phyloP scores from a whole-genome alignment of 257 asterid species.

The Cordia subcordata region DNA sequence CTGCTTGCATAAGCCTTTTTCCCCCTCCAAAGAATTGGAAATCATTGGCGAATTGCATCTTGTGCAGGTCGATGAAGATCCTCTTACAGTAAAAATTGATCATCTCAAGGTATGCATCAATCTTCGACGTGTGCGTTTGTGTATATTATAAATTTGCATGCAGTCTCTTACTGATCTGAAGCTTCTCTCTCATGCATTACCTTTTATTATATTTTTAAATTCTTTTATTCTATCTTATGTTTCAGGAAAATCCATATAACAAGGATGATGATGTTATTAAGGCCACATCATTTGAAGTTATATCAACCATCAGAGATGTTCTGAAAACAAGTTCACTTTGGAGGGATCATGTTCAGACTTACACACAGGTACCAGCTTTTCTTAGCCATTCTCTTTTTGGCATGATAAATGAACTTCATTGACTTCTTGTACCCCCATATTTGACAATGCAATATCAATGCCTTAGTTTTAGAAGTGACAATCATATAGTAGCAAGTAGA shows the following conservation, averaged over 20 bases:
- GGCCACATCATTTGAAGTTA: slow-evolving; percentile 94
- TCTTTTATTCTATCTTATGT: slow-evolving; percentile 21
- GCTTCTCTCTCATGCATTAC: slow-evolving; percentile 1
- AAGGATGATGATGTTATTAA: slow-evolving; percentile 87
- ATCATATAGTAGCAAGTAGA: too few species aligned
- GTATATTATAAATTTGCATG: neutral
- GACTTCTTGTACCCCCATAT: neutral
- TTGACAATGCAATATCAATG: too few species aligned
- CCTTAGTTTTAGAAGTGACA: too few species aligned
- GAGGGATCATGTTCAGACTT: slow-evolving; percentile 97
- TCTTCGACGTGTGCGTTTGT: slow-evolving; percentile 4
- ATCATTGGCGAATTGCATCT: slow-evolving; percentile 18
- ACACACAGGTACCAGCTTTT: slow-evolving; percentile 62
- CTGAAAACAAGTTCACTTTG: slow-evolving; percentile 87
- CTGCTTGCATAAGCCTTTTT: neutral
- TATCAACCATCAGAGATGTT: slow-evolving; percentile 89
- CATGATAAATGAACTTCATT: neutral
- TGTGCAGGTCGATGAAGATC: slow-evolving; percentile 93
- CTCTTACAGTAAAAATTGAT: slow-evolving; percentile 88
- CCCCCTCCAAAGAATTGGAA: neutral
- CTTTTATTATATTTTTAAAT: slow-evolving; percentile 4
- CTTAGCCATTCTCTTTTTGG: neutral
- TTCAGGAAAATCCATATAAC: slow-evolving; percentile 75
- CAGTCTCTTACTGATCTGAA: neutral
- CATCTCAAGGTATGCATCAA: slow-evolving; percentile 75